Percentiles rank a stretch among this genome's conserved stretches.
Evolutionary conservation across 371 early-diverging fungal genomes (phyloP).

Genomic region (Capillidium rhysosporum): DNA sequence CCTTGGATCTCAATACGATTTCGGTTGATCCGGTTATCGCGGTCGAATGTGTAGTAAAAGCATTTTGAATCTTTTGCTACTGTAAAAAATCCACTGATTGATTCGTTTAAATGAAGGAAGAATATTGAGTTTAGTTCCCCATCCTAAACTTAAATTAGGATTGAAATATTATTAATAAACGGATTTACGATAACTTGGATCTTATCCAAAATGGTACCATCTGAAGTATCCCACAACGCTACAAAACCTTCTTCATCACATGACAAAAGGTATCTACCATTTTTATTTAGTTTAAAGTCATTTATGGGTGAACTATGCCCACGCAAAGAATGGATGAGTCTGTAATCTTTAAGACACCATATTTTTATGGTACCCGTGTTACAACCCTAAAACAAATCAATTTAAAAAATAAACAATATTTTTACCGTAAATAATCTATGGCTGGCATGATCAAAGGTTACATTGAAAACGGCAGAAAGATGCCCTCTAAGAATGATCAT

Average conservation of each 20-base stretch:
- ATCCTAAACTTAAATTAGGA: too few species aligned
- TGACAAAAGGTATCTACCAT: neutral
- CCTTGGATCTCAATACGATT: too few species aligned
- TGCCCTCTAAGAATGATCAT: neutral
- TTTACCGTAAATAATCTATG: neutral
- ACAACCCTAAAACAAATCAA: neutral
- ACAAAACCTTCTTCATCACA: slow-evolving; percentile 1
- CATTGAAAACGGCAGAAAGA: neutral
- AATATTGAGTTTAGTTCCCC: too few species aligned
- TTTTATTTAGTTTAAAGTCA: neutral
- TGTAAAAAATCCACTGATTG: neutral
- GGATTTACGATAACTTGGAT: neutral
- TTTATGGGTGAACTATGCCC: neutral
- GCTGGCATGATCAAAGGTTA: neutral
- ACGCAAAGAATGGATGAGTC: neutral
- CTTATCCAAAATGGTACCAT: neutral
- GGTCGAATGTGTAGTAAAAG: neutral
- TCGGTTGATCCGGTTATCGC: too few species aligned
- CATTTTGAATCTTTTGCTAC: neutral
- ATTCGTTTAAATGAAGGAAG: too few species aligned
- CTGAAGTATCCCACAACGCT: neutral
- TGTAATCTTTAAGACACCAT: neutral
- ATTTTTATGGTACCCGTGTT: neutral
- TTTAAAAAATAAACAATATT: neutral
- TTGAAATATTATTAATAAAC: neutral